A percentile compares a stretch with the other conserved stretches of the same genome.
These are phyloP conservation scores for Saccharomyces hybrid DNA, from an alignment of 1,139 yeast species.

Conservation along the genomic window DNA sequence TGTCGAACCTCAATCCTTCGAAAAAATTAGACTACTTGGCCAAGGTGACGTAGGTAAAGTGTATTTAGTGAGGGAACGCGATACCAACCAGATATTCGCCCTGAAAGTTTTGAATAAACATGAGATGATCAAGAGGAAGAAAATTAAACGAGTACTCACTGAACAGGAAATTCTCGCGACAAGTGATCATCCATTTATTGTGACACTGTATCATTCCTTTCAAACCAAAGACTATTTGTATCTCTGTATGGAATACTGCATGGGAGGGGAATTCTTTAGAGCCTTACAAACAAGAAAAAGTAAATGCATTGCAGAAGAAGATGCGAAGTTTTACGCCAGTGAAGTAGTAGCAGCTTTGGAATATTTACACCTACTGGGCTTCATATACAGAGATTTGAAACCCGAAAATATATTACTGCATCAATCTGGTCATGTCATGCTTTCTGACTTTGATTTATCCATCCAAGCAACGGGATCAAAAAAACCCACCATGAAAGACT, in stretches of 20 bases:
- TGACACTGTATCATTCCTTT: conserved; percentile 90
- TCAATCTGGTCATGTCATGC: conserved; percentile 96
- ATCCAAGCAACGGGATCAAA: conserved; percentile 73
- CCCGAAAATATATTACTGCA: conserved; percentile 91
- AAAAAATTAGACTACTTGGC: conserved; percentile 79
- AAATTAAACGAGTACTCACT: conserved; percentile 87
- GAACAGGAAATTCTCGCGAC: conserved; percentile 96
- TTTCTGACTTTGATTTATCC: conserved; percentile 91
- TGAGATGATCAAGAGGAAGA: conserved; percentile 92
- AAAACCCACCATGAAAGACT: conserved; percentile 38
- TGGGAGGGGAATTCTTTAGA: conserved; percentile 98
- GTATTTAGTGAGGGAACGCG: conserved; percentile 77
- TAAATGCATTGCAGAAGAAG: conserved; percentile 77
- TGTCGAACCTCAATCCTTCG: conserved; percentile 82
- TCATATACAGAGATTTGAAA: conserved; percentile 86
- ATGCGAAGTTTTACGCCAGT: conserved; percentile 90
- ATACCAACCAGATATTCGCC: conserved; percentile 70
- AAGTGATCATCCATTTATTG: conserved; percentile 94
- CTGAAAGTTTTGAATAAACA: conserved; percentile 85
- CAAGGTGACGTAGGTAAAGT: conserved; percentile 98
- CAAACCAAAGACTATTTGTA: conserved; percentile 91
- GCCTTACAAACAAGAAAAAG: conserved; percentile 88
- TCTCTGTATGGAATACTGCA: conserved; percentile 96
- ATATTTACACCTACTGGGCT: conserved; percentile 92
- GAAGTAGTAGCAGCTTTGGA: conserved; percentile 98